These are phyloP conservation scores for Dipteronia sinensis DNA, from an alignment of 345 rosid species.

Conservation along the genomic window DNA sequence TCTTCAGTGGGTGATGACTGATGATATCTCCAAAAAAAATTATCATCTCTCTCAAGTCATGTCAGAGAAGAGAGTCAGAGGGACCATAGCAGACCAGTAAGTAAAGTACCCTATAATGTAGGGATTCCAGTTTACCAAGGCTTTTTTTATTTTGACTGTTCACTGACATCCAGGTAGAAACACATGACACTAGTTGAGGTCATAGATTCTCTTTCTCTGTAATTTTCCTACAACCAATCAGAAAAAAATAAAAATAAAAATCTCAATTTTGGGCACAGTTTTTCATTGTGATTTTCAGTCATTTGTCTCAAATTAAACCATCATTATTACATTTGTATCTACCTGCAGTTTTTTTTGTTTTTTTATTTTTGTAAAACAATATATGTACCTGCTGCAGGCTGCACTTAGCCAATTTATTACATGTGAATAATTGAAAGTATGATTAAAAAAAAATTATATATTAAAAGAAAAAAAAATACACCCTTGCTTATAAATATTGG, in stretches of 20 bases:
- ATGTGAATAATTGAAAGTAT: too few relatives aligned
- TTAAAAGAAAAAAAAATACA: too few relatives aligned
- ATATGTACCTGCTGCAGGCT: too few relatives aligned
- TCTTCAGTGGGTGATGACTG: too few relatives aligned
- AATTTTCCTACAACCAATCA: neutral
- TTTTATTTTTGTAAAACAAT: too few relatives aligned
- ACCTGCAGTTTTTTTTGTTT: too few relatives aligned
- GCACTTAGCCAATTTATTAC: too few relatives aligned
- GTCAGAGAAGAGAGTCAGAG: slow-evolving; percentile 13
- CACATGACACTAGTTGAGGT: neutral
- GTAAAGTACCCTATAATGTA: neutral
- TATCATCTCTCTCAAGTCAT: neutral
- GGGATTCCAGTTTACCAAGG: neutral
- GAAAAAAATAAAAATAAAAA: neutral
- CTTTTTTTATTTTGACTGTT: neutral
- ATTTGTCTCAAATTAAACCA: neutral
- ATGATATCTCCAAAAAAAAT: too few relatives aligned
- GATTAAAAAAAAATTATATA: too few relatives aligned
- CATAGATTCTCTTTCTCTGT: slow-evolving; percentile 3
- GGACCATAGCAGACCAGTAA: neutral
- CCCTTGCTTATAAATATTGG: too few relatives aligned
- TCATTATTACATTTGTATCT: neutral
- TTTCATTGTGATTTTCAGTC: neutral
- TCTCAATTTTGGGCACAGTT: neutral
- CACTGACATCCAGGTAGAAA: neutral